Conservation (phyloP, 805 yeast genomes). For the Candida lessepsii region DNA sequence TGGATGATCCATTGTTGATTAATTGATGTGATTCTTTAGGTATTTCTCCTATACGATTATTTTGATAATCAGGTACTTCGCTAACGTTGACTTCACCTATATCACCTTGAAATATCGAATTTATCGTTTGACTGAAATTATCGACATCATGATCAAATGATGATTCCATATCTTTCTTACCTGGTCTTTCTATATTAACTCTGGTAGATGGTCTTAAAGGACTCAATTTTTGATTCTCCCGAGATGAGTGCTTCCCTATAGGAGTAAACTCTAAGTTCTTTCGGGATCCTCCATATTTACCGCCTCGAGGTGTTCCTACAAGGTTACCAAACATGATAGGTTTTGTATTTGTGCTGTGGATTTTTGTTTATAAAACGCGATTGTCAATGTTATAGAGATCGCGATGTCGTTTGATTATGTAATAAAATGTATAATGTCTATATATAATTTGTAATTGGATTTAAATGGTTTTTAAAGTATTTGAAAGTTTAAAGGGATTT, state of each 20-base stretch:
- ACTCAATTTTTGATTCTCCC: slow-evolving; percentile 2
- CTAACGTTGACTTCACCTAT: not conserved
- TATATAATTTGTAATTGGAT: no score
- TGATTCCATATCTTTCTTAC: slow-evolving; percentile 7
- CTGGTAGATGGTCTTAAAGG: slow-evolving; percentile 8
- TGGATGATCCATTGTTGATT: slow-evolving; percentile 15
- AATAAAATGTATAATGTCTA: no score
- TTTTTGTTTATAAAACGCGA: slow-evolving; percentile 1
- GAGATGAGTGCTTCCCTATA: slow-evolving; percentile 10
- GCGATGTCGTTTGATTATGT: slow-evolving; percentile 1
- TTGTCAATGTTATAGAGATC: no score
- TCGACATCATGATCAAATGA: slow-evolving; percentile 17
- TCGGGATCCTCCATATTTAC: slow-evolving; percentile 3
- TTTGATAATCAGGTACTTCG: not conserved
- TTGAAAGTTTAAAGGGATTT: not conserved
- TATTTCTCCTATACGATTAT: not conserved
- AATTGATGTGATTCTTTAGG: not conserved
- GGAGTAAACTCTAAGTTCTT: slow-evolving; percentile 16
- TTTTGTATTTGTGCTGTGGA: not conserved
- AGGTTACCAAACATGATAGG: slow-evolving; percentile 13
- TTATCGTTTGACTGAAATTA: slow-evolving; percentile 18
- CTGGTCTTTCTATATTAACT: not conserved
- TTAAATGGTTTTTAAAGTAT: no score
- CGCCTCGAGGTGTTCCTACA: slow-evolving; percentile 14
- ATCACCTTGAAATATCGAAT: slow-evolving; percentile 7